A percentile compares a stretch with the other conserved stretches of the same genome.
Evolutionary conservation across 805 yeast genomes (phyloP).

Genomic region (Wickerhamomyces sydowiorum): DNA sequence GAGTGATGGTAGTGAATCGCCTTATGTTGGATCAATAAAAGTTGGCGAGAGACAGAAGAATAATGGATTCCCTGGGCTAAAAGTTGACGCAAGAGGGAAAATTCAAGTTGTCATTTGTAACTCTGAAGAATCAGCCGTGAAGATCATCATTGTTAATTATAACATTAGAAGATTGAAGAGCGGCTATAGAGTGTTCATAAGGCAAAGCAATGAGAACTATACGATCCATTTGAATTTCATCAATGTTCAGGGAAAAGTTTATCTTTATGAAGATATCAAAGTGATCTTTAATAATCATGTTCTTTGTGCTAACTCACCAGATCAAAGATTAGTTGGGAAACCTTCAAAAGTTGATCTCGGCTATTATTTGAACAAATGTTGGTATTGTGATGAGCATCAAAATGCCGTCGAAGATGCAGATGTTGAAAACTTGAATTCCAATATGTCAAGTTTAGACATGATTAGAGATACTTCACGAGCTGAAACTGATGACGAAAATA

Average conservation of each 20-base stretch:
- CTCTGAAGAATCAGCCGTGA: slow-evolving; percentile 21
- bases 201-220: slow-evolving; percentile 16
- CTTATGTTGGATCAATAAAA: slow-evolving; percentile 28
- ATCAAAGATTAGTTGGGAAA: slow-evolving; percentile 13
- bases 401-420: neutral
- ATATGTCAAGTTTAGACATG: neutral
- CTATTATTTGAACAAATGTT: slow-evolving; percentile 11
- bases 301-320: slow-evolving; percentile 4
- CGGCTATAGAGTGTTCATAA: slow-evolving; percentile 23
- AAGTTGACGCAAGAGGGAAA: slow-evolving; percentile 21
- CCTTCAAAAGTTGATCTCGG: slow-evolving; percentile 19
- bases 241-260: slow-evolving; percentile 21
- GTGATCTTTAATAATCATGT: slow-evolving; percentile 22
- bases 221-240: slow-evolving; percentile 18
- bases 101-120: slow-evolving; percentile 27
- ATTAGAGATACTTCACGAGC: neutral
- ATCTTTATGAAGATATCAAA: slow-evolving; percentile 25
- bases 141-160: slow-evolving; percentile 22
- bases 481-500: neutral
- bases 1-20: slow-evolving; percentile 16
- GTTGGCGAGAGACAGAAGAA: slow-evolving; percentile 10
- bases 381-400: slow-evolving; percentile 2
- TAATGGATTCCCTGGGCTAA: slow-evolving; percentile 23
- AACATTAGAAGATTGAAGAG: slow-evolving; percentile 17
- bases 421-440: neutral